Percentiles rank a stretch among this genome's conserved stretches.
phyloP scores from a whole-genome alignment of 2,329 filamentous ascomycete genomes.

The Colletotrichum orbiculare region DNA sequence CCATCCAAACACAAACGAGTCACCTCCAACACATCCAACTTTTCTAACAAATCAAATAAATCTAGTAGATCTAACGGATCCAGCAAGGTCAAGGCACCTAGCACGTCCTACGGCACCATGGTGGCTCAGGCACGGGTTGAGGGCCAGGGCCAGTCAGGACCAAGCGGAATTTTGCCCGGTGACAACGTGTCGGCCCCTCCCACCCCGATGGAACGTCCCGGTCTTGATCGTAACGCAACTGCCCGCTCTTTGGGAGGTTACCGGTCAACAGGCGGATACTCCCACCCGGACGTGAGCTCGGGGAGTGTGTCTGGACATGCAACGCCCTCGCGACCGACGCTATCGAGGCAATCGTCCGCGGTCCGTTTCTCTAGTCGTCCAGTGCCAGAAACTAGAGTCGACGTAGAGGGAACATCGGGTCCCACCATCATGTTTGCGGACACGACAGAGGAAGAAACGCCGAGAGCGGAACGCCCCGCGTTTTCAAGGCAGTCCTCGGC shows the following conservation, averaged over 20 bases:
- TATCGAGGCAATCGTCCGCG: slow-evolving; percentile 64
- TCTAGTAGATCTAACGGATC: slow-evolving; percentile 4
- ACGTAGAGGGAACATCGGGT: slow-evolving; percentile 71
- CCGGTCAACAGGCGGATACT: slow-evolving; percentile 27
- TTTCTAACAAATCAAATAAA: no score
- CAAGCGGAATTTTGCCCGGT: slow-evolving; percentile 16
- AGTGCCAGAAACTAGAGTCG: slow-evolving; percentile 76
- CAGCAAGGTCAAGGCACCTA: slow-evolving; percentile 23
- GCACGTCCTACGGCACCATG: slow-evolving; percentile 42
- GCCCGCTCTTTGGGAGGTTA: slow-evolving; percentile 31
- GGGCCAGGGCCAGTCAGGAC: slow-evolving; percentile 26
- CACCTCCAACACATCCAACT: slow-evolving; percentile 13
- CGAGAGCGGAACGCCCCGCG: slow-evolving; percentile 49
- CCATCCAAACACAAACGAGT: slow-evolving; percentile 34
- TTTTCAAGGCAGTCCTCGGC: slow-evolving; percentile 59
- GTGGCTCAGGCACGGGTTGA: slow-evolving; percentile 33
- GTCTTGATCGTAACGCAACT: slow-evolving; percentile 27
- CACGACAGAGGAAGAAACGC: slow-evolving; percentile 43
- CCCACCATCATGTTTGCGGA: slow-evolving; percentile 82
- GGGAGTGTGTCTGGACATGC: slow-evolving; percentile 23
- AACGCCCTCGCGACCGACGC: slow-evolving; percentile 53
- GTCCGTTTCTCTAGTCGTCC: slow-evolving; percentile 78
- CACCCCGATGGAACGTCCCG: slow-evolving; percentile 28
- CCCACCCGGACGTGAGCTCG: slow-evolving; percentile 14
- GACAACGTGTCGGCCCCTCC: slow-evolving; percentile 33